These are phyloP conservation scores for Malassezia dermatis DNA, from an alignment of 1,284 basidiomycete species.

Conservation along the genomic window DNA sequence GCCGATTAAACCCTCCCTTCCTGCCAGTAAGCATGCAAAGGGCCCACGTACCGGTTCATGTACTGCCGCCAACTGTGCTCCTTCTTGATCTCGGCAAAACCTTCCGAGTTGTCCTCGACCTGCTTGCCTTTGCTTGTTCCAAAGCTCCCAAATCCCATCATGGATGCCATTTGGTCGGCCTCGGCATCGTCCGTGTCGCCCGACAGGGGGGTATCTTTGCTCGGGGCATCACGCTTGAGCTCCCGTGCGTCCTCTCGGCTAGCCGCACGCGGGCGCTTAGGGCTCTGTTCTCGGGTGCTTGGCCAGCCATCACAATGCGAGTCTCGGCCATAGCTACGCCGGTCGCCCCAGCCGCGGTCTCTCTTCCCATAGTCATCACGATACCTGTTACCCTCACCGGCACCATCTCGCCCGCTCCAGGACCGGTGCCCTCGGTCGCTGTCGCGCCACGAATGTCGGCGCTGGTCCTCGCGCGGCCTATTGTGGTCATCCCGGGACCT, in stretches of 20 bases:
- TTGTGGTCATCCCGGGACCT: background rate
- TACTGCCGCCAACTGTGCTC: slow-evolving; percentile 19
- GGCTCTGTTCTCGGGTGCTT: background rate
- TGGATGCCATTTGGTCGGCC: slow-evolving; percentile 15
- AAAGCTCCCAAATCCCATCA: slow-evolving; percentile 19
- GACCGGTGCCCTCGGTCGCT: background rate
- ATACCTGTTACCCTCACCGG: background rate
- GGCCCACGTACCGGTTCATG: slow-evolving; percentile 15
- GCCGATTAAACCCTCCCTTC: slow-evolving; percentile 18
- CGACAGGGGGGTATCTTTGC: background rate
- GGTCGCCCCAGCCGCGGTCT: background rate
- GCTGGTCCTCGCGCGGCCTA: background rate
- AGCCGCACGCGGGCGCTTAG: background rate
- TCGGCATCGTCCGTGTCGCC: background rate
- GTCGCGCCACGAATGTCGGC: background rate
- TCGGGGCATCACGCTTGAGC: background rate
- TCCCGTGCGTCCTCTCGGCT: background rate
- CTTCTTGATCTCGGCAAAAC: slow-evolving; percentile 15
- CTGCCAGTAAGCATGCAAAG: background rate
- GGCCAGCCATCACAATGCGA: background rate
- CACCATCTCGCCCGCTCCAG: background rate
- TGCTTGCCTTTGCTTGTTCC: slow-evolving; percentile 16
- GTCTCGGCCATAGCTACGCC: background rate
- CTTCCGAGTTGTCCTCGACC: slow-evolving; percentile 14
- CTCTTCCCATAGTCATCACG: background rate